Conservation (phyloP, 805 yeast species). For the Zygoascus tannicola region DNA sequence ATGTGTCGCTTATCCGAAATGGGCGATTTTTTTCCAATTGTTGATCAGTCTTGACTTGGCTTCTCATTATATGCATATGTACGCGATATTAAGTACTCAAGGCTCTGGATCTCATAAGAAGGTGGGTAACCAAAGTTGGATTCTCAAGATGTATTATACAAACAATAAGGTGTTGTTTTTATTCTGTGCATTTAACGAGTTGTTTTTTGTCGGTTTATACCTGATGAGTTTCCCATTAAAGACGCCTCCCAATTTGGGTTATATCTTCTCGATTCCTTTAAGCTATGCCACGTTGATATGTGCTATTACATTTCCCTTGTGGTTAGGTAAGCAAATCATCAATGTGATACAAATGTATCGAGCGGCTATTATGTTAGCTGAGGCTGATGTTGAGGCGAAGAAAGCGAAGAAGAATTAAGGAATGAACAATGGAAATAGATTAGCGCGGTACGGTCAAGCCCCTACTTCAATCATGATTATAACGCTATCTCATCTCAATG, state of each 20-base stretch:
- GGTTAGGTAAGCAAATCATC: constrained; percentile 83
- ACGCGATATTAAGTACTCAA: constrained; percentile 63
- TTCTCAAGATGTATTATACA: constrained; percentile 79
- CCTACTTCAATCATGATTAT: background rate
- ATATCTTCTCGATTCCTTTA: constrained; percentile 29
- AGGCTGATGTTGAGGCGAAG: constrained; percentile 55
- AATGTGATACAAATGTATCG: constrained; percentile 80
- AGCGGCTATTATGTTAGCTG: constrained; percentile 77
- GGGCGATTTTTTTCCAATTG: constrained; percentile 65
- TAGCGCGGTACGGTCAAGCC: background rate
- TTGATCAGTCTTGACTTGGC: constrained; percentile 74
- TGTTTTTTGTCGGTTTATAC: constrained; percentile 84
- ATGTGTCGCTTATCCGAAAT: constrained; percentile 68
- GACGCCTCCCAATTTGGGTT: constrained; percentile 34
- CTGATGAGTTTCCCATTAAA: constrained; percentile 53
- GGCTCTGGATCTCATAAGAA: constrained; percentile 81
- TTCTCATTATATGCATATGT: constrained; percentile 97
- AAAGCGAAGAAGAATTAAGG: too few relatives aligned
- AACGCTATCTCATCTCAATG: background rate
- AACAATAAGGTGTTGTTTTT: constrained; percentile 73
- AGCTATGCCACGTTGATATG: constrained; percentile 55
- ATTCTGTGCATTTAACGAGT: constrained; percentile 88
- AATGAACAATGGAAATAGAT: background rate
- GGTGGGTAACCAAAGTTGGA: constrained; percentile 60
- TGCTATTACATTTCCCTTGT: constrained; percentile 66